Conservation (phyloP, 306 rosid genomes). For the Cucurbita ficifolia region DNA sequence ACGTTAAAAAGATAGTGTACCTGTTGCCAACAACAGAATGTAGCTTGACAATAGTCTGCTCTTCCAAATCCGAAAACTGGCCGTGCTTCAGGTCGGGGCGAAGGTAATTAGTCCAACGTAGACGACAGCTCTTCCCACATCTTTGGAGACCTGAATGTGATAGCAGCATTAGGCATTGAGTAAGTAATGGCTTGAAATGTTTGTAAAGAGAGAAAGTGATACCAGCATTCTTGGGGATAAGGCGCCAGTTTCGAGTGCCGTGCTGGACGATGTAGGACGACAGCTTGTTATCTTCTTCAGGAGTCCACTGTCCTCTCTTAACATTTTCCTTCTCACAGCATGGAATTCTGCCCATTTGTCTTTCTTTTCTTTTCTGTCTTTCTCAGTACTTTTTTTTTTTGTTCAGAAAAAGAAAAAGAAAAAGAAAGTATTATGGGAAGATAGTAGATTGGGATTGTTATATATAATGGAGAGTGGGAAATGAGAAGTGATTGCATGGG, state of each 20-base stretch:
- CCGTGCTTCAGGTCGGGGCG: constrained; percentile 92
- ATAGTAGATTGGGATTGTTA: constrained; percentile 19
- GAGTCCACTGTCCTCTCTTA: constrained; percentile 88
- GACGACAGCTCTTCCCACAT: constrained; percentile 85
- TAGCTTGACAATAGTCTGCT: constrained; percentile 78
- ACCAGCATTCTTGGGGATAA: constrained; percentile 55
- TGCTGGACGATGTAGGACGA: constrained; percentile 62
- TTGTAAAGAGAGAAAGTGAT: background rate
- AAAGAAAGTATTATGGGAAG: constrained; percentile 2
- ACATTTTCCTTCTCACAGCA: constrained; percentile 80
- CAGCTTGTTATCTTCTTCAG: constrained; percentile 86
- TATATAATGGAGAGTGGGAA: constrained; percentile 40
- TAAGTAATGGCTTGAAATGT: background rate
- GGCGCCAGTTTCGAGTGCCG: constrained; percentile 53
- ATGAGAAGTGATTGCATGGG: constrained; percentile 6
- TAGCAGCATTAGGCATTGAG: background rate
- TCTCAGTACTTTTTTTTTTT: background rate
- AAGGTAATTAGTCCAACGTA: constrained; percentile 82
- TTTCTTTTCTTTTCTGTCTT: background rate
- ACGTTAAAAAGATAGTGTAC: constrained; percentile 12
- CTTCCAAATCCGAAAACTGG: constrained; percentile 64
- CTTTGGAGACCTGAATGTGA: constrained; percentile 47
- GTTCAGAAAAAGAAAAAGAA: constrained; percentile 3
- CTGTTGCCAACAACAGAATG: constrained; percentile 88
- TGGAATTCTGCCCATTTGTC: constrained; percentile 75